A percentile compares a stretch with the other conserved stretches of the same genome.
These are phyloP conservation scores for Wickerhamomyces silvicola DNA, from an alignment of 805 yeast species.

Conservation along the genomic window DNA sequence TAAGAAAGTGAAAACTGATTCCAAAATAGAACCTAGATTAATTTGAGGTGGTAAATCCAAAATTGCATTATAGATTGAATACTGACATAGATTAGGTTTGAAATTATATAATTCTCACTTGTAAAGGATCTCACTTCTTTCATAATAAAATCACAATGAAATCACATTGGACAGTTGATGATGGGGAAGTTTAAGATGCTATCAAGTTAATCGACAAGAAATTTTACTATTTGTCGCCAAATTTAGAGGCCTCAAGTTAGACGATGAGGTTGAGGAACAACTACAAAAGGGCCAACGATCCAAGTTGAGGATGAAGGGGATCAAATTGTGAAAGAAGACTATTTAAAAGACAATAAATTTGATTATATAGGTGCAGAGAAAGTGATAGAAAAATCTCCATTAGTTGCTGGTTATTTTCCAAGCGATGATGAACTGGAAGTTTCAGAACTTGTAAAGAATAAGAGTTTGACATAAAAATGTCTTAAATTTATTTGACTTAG, in stretches of 20 bases:
- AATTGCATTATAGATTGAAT: too few species aligned
- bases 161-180: constrained; percentile 33
- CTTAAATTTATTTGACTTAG: constrained; percentile 6
- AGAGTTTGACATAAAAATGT: constrained; percentile 8
- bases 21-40: constrained; percentile 7
- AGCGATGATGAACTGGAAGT: too few species aligned
- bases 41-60: constrained; percentile 10
- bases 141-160: constrained; percentile 23
- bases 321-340: neutral
- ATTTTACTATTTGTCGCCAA: constrained; percentile 27
- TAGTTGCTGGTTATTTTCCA: too few species aligned
- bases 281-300: too few species aligned
- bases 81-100: constrained; percentile 30
- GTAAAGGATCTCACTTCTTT: constrained; percentile 37
- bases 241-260: constrained; percentile 29
- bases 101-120: constrained; percentile 38
- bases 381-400: constrained; percentile 5
- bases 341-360: too few species aligned
- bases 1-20: constrained; percentile 4
- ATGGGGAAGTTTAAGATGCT: constrained; percentile 21
- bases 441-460: constrained; percentile 13
- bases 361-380: too few species aligned
- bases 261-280: constrained; percentile 5
- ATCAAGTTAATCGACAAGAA: constrained; percentile 23
- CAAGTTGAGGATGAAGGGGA: too few species aligned